A percentile compares a stretch with the other conserved stretches of the same genome.
Evolutionary conservation across 108 stramenopile species (phyloP).

Genomic region (Stephanodiscus minutulus): DNA sequence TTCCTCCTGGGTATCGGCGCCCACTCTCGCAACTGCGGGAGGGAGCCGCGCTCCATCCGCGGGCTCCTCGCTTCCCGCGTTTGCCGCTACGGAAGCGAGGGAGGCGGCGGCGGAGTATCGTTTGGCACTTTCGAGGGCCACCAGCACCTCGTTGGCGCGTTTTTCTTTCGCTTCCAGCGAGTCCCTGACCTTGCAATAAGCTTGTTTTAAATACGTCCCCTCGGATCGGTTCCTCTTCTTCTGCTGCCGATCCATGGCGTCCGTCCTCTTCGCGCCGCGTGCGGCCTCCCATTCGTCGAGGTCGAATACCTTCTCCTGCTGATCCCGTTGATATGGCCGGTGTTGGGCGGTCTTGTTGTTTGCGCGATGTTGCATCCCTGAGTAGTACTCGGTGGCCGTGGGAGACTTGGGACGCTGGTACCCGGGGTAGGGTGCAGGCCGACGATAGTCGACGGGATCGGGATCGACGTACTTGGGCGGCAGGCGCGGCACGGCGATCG

Average conservation of each 20-base stretch:
- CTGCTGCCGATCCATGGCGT: neutral
- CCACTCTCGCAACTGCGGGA: neutral
- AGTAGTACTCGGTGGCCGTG: neutral
- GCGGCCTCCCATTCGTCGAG: neutral
- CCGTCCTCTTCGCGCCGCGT: neutral
- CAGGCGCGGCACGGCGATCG: conserved; percentile 1
- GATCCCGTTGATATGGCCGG: neutral
- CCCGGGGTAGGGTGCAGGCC: neutral
- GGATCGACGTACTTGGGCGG: conserved; percentile 6
- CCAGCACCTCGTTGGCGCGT: conserved; percentile 2
- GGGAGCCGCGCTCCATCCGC: neutral
- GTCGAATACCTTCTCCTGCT: neutral
- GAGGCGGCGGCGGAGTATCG: neutral
- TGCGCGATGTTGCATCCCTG: neutral
- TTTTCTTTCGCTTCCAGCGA: neutral
- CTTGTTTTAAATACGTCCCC: neutral
- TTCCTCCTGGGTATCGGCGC: neutral
- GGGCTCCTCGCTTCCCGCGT: neutral
- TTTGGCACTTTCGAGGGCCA: neutral
- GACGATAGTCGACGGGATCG: neutral
- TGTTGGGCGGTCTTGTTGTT: neutral
- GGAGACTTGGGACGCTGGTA: neutral
- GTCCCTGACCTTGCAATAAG: neutral
- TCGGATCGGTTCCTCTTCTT: neutral
- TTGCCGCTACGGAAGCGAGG: neutral